phyloP scores from a whole-genome alignment of 208 protist genomes.

The Naegleria gruberi region DNA sequence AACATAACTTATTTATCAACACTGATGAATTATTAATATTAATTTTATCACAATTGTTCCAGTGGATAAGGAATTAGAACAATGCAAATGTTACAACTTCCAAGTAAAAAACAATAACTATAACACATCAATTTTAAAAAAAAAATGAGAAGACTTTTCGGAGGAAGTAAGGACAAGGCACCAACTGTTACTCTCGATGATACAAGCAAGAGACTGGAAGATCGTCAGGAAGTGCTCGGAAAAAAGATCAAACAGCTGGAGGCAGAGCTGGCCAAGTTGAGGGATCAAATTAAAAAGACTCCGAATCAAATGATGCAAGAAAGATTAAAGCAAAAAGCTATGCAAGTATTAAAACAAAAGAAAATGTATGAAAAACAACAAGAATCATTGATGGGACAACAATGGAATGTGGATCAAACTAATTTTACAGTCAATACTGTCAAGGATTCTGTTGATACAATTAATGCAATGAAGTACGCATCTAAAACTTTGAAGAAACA shows the following conservation, averaged over 20 bases:
- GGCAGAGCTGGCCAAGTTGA: conserved; percentile 66
- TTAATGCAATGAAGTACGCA: conserved; percentile 73
- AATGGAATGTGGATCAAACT: conserved; percentile 83
- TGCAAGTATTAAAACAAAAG: conserved; percentile 79
- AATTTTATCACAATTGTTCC: too few species aligned
- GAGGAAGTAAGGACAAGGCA: conserved; percentile 50
- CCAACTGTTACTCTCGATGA: conserved; percentile 66
- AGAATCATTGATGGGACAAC: conserved; percentile 72
- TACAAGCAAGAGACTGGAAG: conserved; percentile 55
- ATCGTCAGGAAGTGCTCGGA: conserved; percentile 62
- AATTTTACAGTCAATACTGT: conserved; percentile 74
- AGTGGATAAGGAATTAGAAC: too few species aligned
- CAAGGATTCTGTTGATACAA: conserved; percentile 75
- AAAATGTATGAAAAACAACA: conserved; percentile 78
- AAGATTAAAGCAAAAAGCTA: conserved; percentile 73
- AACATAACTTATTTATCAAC: too few species aligned
- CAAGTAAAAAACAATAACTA: too few species aligned
- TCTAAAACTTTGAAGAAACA: conserved; percentile 69
- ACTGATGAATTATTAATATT: too few species aligned
- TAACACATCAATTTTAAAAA: too few species aligned
- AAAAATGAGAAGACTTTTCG: conserved; percentile 77
- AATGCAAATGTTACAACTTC: too few species aligned
- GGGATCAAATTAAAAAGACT: conserved; percentile 59
- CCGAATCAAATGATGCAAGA: conserved; percentile 56
- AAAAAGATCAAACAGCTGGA: conserved; percentile 69